A percentile compares a stretch with the other conserved stretches of the same genome.
These are phyloP conservation scores for Colletotrichum tropicicola DNA, from an alignment of 2,329 filamentous ascomycete species.

Conservation along the genomic window DNA sequence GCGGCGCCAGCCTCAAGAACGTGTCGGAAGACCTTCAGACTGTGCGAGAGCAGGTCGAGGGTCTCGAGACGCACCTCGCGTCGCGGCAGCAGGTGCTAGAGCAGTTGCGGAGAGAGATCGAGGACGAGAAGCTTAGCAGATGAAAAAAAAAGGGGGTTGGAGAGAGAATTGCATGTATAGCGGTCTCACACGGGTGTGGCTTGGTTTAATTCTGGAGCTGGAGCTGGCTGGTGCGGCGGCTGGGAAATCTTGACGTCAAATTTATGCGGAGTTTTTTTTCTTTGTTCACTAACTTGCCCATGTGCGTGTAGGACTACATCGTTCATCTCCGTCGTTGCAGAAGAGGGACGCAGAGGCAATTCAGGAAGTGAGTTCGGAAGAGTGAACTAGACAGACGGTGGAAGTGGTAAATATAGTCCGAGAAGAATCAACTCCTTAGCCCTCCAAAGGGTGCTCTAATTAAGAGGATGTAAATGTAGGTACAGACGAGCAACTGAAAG, in stretches of 20 bases:
- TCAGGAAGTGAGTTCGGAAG: background rate
- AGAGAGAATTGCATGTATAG: background rate
- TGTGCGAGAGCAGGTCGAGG: conserved; percentile 94
- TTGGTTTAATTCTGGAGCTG: background rate
- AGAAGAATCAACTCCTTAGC: background rate
- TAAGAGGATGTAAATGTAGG: conserved; percentile 8
- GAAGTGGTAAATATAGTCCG: background rate
- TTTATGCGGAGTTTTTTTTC: conserved; percentile 11
- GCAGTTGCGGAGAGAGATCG: conserved; percentile 82
- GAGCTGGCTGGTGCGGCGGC: background rate
- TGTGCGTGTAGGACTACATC: conserved; percentile 16
- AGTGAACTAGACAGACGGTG: background rate
- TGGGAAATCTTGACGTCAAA: conserved; percentile 8
- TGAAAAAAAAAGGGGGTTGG: conserved; percentile 32
- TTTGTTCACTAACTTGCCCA: conserved; percentile 5
- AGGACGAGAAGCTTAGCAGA: conserved; percentile 78
- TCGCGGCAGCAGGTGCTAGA: conserved; percentile 79
- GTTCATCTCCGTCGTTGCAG: background rate
- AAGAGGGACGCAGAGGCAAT: background rate
- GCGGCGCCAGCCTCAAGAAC: conserved; percentile 77
- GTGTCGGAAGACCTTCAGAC: conserved; percentile 87
- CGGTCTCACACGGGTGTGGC: background rate
- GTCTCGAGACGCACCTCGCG: conserved; percentile 83
- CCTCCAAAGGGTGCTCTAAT: background rate
- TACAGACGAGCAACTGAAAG: background rate